Evolutionary conservation across 345 rosid species (phyloP).

Genomic region (Punica granatum): DNA sequence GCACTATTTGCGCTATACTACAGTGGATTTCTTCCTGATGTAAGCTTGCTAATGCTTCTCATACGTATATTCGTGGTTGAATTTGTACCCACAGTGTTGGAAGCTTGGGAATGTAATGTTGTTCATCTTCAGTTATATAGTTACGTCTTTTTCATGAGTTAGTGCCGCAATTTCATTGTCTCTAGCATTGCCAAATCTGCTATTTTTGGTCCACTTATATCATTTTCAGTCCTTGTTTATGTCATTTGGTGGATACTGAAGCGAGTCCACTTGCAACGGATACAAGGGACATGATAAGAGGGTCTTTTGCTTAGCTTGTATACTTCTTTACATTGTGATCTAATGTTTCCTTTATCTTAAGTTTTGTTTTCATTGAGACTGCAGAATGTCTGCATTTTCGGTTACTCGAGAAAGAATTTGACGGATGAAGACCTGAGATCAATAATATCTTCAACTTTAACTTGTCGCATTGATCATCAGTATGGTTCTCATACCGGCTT

Average conservation of each 20-base stretch:
- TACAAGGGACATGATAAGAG: not conserved
- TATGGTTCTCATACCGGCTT: conserved; percentile 19
- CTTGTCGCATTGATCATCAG: conserved; percentile 76
- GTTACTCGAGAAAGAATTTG: conserved; percentile 65
- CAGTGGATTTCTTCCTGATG: conserved; percentile 80
- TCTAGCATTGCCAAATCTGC: not conserved
- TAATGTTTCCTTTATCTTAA: not conserved
- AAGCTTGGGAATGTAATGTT: not conserved
- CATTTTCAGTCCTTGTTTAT: not conserved
- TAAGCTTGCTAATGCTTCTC: conserved; percentile 17
- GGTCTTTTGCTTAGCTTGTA: not conserved
- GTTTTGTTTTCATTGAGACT: conserved; percentile 12
- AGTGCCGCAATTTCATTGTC: not conserved
- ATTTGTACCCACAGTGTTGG: not conserved
- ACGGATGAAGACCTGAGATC: conserved; percentile 66
- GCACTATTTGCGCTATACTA: conserved; percentile 71
- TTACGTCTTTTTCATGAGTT: not conserved
- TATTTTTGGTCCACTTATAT: not conserved
- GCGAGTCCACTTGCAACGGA: not conserved
- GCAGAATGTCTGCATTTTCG: conserved; percentile 61
- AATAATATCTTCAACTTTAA: conserved; percentile 56
- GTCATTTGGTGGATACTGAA: not conserved
- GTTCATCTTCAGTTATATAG: not conserved
- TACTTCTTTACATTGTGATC: not conserved
- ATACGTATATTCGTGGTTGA: not conserved